Conservation (phyloP, 805 yeast species). For the Candida xiaguanensis region DNA sequence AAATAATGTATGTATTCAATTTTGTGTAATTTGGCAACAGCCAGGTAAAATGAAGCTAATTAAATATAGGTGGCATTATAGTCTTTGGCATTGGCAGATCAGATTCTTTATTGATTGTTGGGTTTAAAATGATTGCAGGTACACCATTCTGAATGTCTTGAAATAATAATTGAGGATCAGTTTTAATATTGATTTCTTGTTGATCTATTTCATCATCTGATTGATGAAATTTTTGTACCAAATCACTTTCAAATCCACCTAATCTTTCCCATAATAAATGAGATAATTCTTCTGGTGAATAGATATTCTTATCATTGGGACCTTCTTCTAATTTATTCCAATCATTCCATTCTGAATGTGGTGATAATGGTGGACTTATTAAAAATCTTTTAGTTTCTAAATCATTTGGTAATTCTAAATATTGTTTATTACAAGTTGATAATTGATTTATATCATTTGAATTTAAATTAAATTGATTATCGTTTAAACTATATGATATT, state of each 20-base stretch:
- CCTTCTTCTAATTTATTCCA: conserved; percentile 41
- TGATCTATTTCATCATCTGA: conserved; percentile 6
- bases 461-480: conserved; percentile 19
- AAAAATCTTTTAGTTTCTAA: conserved; percentile 34
- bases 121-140: conserved; percentile 40
- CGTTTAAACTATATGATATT: conserved; percentile 31
- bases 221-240: conserved; percentile 26
- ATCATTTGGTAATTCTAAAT: conserved; percentile 39
- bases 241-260: conserved; percentile 36
- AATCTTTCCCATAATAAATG: conserved; percentile 42
- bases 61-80: conserved; percentile 30
- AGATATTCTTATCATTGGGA: conserved; percentile 32
- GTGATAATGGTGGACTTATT: conserved; percentile 44
- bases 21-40: not conserved
- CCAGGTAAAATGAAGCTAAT: no score
- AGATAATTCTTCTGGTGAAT: conserved; percentile 37
- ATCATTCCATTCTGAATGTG: conserved; percentile 43
- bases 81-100: conserved; percentile 26
- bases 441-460: not conserved
- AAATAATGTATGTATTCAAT: not conserved
- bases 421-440: conserved; percentile 12
- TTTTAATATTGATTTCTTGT: conserved; percentile 15
- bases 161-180: conserved; percentile 35
- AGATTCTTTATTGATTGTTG: conserved; percentile 18
- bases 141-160: conserved; percentile 34